phyloP scores from a whole-genome alignment of 2,329 filamentous ascomycete species.

The Akanthomyces uredinophilus region DNA sequence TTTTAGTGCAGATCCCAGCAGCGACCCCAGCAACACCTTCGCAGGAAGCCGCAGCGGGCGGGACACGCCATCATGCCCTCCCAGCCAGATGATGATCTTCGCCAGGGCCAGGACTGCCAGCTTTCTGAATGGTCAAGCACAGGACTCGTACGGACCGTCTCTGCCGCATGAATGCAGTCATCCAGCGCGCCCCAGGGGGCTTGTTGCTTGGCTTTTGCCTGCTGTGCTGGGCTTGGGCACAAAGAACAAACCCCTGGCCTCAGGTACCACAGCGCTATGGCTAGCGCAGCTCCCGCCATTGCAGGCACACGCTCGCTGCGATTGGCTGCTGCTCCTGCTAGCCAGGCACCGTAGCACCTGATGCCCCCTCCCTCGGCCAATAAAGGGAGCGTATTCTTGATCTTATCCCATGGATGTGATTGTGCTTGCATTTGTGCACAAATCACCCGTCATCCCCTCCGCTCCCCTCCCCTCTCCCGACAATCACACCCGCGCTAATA shows the following conservation, averaged over 20 bases:
- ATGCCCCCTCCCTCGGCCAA: neutral
- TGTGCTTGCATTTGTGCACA: neutral
- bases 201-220: too few species aligned
- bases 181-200: neutral
- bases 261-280: neutral
- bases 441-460: neutral
- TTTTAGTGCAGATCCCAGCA: neutral
- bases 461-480: neutral
- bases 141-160: neutral
- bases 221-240: neutral
- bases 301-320: neutral
- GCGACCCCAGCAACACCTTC: neutral
- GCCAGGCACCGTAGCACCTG: neutral
- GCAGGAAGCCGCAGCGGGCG: too few species aligned
- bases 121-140: neutral
- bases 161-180: neutral
- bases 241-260: neutral
- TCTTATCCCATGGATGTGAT: neutral
- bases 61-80: neutral
- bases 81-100: slow-evolving; percentile 3
- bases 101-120: neutral
- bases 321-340: neutral
- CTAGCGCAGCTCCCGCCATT: neutral
- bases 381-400: neutral
- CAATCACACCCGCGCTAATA: neutral